Percentiles rank a stretch among this genome's conserved stretches.
Evolutionary conservation across 2,329 filamentous ascomycete species (phyloP).

Genomic region (Plenodomus biglobosus): DNA sequence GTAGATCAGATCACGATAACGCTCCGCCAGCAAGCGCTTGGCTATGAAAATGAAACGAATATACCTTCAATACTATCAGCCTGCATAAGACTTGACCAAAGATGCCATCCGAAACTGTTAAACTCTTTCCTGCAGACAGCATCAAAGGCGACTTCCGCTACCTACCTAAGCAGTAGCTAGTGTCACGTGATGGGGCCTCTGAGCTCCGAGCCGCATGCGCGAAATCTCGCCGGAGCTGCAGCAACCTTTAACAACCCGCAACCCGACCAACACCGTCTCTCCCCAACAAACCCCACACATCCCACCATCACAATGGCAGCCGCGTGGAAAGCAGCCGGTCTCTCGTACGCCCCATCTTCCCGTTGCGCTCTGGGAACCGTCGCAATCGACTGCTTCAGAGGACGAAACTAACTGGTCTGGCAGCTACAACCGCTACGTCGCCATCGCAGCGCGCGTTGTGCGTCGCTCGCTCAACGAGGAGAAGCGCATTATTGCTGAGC

Average conservation of each 20-base stretch:
- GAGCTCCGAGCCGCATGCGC: slow-evolving; percentile 32
- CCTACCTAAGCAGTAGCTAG: too few relatives aligned
- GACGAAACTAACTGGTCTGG: slow-evolving; percentile 30
- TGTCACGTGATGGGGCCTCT: slow-evolving; percentile 24
- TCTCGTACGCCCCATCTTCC: slow-evolving; percentile 69
- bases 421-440: slow-evolving; percentile 99
- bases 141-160: too few relatives aligned
- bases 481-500: slow-evolving; percentile 82
- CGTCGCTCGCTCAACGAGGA: slow-evolving; percentile 97
- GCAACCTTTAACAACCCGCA: slow-evolving; percentile 31
- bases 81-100: too few relatives aligned
- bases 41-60: slow-evolving; percentile 30
- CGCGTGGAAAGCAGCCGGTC: slow-evolving; percentile 97
- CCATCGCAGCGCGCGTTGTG: slow-evolving; percentile 90
- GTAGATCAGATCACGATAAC: slow-evolving; percentile 11
- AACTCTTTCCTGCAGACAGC: too few relatives aligned
- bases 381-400: slow-evolving; percentile 1
- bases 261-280: slow-evolving; percentile 16
- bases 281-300: slow-evolving; percentile 23
- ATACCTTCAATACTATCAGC: slow-evolving; percentile 9
- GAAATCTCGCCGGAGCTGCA: slow-evolving; percentile 29
- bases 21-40: slow-evolving; percentile 6
- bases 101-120: too few relatives aligned
- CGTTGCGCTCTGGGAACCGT: slow-evolving; percentile 1
- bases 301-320: slow-evolving; percentile 77